phyloP scores from a whole-genome alignment of 768 basidiomycete genomes.

The Phallus indusiatus region DNA sequence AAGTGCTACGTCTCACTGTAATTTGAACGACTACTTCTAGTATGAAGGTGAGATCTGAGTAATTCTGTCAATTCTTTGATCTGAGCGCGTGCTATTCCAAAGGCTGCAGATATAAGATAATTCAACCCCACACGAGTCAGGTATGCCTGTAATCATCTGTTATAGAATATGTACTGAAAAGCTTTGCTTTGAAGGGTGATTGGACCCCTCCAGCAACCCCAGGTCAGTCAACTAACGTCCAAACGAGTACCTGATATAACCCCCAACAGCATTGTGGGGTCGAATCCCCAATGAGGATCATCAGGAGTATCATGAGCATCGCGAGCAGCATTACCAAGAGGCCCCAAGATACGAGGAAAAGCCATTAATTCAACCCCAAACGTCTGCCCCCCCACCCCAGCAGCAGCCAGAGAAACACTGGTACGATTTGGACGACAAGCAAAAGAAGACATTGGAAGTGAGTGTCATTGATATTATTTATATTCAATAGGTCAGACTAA shows the following conservation, averaged over 20 bases:
- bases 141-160: constrained; percentile 22
- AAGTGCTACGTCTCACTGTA: background rate
- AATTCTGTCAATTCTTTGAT: background rate
- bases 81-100: background rate
- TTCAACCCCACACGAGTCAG: constrained; percentile 65
- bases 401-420: constrained; percentile 47
- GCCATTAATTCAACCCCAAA: constrained; percentile 13
- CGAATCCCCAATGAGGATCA: constrained; percentile 30
- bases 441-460: constrained; percentile 53
- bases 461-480: constrained; percentile 4
- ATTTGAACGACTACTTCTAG: background rate
- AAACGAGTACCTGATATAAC: no score
- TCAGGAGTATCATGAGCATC: constrained; percentile 21
- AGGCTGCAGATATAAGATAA: constrained; percentile 58
- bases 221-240: background rate
- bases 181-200: constrained; percentile 36
- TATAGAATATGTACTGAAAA: background rate
- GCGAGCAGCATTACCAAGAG: constrained; percentile 17
- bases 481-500: background rate
- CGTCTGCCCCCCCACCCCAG: constrained; percentile 24
- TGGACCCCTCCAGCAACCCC: constrained; percentile 59
- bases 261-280: constrained; percentile 50
- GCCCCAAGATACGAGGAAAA: constrained; percentile 12
- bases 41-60: constrained; percentile 1
- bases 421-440: constrained; percentile 41